Evolutionary conservation across 2,329 filamentous ascomycete genomes (phyloP), one percentile per base, ranked within the genome.

Genomic region (Decorospora gaudefroyi): DNA sequence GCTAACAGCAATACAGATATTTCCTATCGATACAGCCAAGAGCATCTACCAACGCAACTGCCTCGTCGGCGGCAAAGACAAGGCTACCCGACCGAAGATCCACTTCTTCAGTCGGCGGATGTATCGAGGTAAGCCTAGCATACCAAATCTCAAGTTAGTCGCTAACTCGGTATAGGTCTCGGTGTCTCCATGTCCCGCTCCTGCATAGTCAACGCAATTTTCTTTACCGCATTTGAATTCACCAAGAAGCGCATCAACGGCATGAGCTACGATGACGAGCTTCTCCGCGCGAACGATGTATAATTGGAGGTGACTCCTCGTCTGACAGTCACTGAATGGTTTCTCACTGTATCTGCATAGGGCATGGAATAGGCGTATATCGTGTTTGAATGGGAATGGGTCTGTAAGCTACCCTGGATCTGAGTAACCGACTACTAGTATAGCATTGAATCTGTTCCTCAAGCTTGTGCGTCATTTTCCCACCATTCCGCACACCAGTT

Each of bases 201-300:
- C 9, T 90, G 87, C 61, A 78, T 89, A 38, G 84, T 93, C 57
- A 95, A 95, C 67, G 88, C 88, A 55, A 87, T 95, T 61, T 95
- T 95, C 78, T 95, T 95, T 74, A 90, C 87, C 29, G 86, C 85
- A 26, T 95, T 93, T 67, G 89, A 95, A 72, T 85, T 89, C 60
- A 80, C 88, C 60, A 93, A 93, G 72, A 79, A 78, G 61, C 67
- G 69, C 36, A 76, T 79, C 65, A 79, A 79, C 48, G 53, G 47
- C 6, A 59, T 74, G 53, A 55, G 62, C 9, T 59, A 67, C 27
- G 68, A 72, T 36, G 68, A 72, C 25, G 62, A 70, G 46, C 56
- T 69, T 32, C 44, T 69, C 23, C 59, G 50, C 21, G 59, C 61
- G 40, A 48, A 62, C 32, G 61, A 54, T 26, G 28, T 59, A 16